Percentiles rank a stretch among this genome's conserved stretches.
These are phyloP conservation scores for Lanmaoa rubissima DNA, from an alignment of 768 basidiomycete species.

Conservation along the genomic window DNA sequence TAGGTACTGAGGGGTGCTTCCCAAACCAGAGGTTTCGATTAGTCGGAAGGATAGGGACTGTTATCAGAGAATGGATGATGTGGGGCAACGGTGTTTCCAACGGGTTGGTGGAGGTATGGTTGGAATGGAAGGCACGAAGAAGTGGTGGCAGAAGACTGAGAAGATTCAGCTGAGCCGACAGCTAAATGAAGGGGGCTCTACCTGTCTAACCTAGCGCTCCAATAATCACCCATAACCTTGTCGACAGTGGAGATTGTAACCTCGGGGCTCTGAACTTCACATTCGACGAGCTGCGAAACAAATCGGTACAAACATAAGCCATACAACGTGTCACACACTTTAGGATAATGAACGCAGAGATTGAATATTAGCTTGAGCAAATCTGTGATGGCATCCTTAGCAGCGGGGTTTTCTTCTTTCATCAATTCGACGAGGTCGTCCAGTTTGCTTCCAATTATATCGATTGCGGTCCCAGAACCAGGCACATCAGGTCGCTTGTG, in stretches of 20 bases:
- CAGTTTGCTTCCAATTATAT: slow-evolving; percentile 59
- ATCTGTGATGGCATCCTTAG: slow-evolving; percentile 76
- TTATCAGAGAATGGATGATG: slow-evolving; percentile 77
- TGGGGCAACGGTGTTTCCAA: slow-evolving; percentile 76
- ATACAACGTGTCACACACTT: slow-evolving; percentile 38
- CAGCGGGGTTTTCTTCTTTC: slow-evolving; percentile 38
- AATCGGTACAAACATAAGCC: neutral
- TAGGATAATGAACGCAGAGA: slow-evolving; percentile 77
- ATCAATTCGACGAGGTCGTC: slow-evolving; percentile 53
- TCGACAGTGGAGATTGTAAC: slow-evolving; percentile 17
- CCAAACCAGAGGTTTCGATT: slow-evolving; percentile 66
- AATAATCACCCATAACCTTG: slow-evolving; percentile 69
- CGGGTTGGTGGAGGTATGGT: slow-evolving; percentile 61
- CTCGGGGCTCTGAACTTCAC: slow-evolving; percentile 41
- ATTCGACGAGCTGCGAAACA: slow-evolving; percentile 35
- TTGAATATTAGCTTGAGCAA: slow-evolving; percentile 85
- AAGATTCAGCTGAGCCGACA: neutral
- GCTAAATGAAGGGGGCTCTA: too few species aligned
- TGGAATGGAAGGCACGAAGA: slow-evolving; percentile 64
- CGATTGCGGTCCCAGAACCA: slow-evolving; percentile 47
- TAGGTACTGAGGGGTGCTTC: slow-evolving; percentile 34
- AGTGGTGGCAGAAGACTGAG: slow-evolving; percentile 63
- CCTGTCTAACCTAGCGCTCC: slow-evolving; percentile 74
- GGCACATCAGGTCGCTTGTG: slow-evolving; percentile 49
- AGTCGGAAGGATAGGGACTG: slow-evolving; percentile 62